phyloP scores from a whole-genome alignment of 2,329 filamentous ascomycete species.

The Alternaria gansuensis region DNA sequence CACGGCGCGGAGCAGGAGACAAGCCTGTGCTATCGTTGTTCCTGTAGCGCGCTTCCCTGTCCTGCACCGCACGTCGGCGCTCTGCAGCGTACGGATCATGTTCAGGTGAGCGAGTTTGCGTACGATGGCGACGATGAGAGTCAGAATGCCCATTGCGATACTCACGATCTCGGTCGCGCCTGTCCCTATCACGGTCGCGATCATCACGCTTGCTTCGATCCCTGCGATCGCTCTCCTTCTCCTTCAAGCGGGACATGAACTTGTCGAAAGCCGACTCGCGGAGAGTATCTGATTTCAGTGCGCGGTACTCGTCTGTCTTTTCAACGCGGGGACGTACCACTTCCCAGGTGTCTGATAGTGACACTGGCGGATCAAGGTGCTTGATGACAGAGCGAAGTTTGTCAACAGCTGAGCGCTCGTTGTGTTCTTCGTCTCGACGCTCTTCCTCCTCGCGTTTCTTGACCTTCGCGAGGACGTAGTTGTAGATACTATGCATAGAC shows the following conservation, averaged over 20 bases:
- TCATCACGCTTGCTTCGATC: conserved; percentile 51
- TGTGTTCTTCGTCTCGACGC: conserved; percentile 79
- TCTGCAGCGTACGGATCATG: conserved; percentile 95
- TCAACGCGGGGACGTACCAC: conserved; percentile 81
- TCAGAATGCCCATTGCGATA: conserved; percentile 53
- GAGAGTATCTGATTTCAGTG: conserved; percentile 81
- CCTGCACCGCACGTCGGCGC: conserved; percentile 88
- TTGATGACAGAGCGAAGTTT: conserved; percentile 86
- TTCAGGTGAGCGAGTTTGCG: conserved; percentile 88
- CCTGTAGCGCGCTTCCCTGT: conserved; percentile 91
- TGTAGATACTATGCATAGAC: conserved; percentile 81
- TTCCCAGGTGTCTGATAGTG: conserved; percentile 83
- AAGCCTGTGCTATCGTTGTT: conserved; percentile 76
- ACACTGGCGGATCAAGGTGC: conserved; percentile 85
- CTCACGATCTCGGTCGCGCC: conserved; percentile 53
- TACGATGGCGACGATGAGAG: conserved; percentile 56
- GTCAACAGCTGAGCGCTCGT: conserved; percentile 85
- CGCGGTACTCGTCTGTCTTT: conserved; percentile 83
- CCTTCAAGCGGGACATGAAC: conserved; percentile 85
- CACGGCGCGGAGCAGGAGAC: conserved; percentile 60
- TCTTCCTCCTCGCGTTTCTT: conserved; percentile 84
- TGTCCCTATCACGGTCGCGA: conserved; percentile 57
- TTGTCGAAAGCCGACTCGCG: conserved; percentile 90
- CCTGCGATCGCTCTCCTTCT: conserved; percentile 78
- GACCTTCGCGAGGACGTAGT: conserved; percentile 87